Evolutionary conservation across 768 basidiomycete genomes (phyloP).

Genomic region (Boletellus ananas): DNA sequence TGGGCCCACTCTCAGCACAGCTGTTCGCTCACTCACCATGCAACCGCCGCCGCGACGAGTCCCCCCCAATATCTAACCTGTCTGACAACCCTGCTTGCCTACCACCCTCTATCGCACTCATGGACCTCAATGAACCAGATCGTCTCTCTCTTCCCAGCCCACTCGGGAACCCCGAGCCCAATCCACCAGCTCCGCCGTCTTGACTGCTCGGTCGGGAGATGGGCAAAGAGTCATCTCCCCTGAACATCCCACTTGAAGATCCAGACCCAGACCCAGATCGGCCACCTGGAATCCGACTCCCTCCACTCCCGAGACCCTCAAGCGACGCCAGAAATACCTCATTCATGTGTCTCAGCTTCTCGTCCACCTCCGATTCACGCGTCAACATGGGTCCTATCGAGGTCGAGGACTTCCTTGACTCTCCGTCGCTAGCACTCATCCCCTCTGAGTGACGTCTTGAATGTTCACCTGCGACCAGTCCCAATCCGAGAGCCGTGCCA

Average conservation of each 20-base stretch:
- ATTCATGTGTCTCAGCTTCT: conserved; percentile 61
- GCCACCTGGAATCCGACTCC: conserved; percentile 22
- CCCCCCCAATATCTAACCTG: conserved; percentile 33
- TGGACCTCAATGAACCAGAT: conserved; percentile 32
- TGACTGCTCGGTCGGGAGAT: conserved; percentile 11
- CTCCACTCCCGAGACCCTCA: conserved; percentile 49
- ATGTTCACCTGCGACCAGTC: conserved; percentile 15
- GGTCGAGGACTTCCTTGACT: conserved; percentile 23
- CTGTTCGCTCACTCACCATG: conserved; percentile 4
- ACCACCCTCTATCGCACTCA: conserved; percentile 23
- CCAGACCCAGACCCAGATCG: conserved; percentile 11
- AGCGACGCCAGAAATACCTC: conserved; percentile 63
- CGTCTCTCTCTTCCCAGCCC: conserved; percentile 22
- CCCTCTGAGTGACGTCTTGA: conserved; percentile 18
- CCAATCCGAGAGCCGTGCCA: conserved; percentile 10
- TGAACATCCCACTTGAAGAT: conserved; percentile 3
- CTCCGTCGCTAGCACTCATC: conserved; percentile 15
- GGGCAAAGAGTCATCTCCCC: conserved; percentile 5
- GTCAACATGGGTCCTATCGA: conserved; percentile 55
- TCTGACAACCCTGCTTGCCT: conserved; percentile 37
- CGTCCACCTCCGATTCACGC: conserved; percentile 63
- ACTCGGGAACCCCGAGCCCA: conserved; percentile 12
- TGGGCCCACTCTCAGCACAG: no score
- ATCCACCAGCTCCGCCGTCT: conserved; percentile 1
- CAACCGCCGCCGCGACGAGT: conserved; percentile 12